Evolutionary conservation across 2,329 filamentous ascomycete genomes (phyloP).

Genomic region (Stagonosporopsis tanaceti): DNA sequence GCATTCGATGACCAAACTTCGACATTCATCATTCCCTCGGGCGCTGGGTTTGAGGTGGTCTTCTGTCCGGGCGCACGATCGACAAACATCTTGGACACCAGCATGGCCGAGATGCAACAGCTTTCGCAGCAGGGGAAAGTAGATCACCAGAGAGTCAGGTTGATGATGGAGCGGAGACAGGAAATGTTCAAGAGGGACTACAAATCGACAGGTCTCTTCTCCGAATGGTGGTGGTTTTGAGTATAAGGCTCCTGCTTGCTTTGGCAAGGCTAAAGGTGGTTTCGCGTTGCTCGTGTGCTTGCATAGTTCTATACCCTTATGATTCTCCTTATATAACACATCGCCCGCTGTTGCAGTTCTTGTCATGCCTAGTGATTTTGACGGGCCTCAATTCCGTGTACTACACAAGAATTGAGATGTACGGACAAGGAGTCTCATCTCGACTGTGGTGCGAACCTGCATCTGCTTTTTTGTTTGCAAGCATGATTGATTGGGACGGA

Average conservation of each 20-base stretch:
- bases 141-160: conserved; percentile 34
- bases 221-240: conserved; percentile 11
- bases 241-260: background rate
- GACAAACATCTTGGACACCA: conserved; percentile 57
- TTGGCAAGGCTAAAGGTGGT: background rate
- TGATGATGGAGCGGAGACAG: conserved; percentile 25
- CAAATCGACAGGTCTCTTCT: conserved; percentile 11
- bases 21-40: conserved; percentile 66
- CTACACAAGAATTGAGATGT: background rate
- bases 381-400: background rate
- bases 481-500: background rate
- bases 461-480: background rate
- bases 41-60: conserved; percentile 79
- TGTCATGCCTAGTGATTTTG: background rate
- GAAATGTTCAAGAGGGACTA: conserved; percentile 30
- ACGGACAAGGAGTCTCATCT: background rate
- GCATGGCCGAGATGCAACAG: conserved; percentile 45
- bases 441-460: background rate
- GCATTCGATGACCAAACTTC: conserved; percentile 66
- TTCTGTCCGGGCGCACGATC: conserved; percentile 73
- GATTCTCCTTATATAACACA: background rate
- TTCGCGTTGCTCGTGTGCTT: background rate
- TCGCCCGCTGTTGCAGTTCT: background rate
- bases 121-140: conserved; percentile 44
- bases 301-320: conserved; percentile 17